Base-by-base conservation (phyloP, 2,329 filamentous ascomycete genomes). In the Alternaria longipes region DNA sequence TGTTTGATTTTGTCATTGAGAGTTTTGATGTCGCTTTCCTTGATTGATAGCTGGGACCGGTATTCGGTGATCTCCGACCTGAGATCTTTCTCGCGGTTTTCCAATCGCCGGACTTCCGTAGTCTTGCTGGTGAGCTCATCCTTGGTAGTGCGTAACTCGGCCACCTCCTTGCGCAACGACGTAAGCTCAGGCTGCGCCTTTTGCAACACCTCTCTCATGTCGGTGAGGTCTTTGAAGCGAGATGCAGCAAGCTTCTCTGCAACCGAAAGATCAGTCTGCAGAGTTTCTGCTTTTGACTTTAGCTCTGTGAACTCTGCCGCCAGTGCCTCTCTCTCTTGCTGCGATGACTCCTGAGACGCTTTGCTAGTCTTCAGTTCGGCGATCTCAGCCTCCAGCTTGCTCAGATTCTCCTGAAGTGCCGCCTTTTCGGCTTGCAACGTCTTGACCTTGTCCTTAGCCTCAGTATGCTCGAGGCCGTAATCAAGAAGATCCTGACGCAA, bases 121-220 rank as follows among this genome's bases (percentile, higher is more conserved):
- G 81, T 84, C 66, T 86, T 87, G 64, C 82, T 84, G 1, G 85
- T 83, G 2, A 97, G 84, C 63, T 96, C 92, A 47, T 94, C 90
- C 73, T 91, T 94, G 3, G 87, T 85, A 0, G 83, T 84, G 77
- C 93, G 94, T 34, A 98, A 83, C 41, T 89, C 86, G 0, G 87
- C 86, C 30, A 91, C 89, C 70, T 98, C 94, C 50, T 90, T 88
- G 8, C 92, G 88, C 20, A 98, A 84, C 45, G 83, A 89, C 75
- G 90, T 91, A 24, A 98, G 82, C 78, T 99, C 94, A 0, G 93
- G 91, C 73, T 97, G 94, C 0, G 91, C 87, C 76, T 95, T 96
- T 67, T 93, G 90, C 30, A 97, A 79, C 3, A 94, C 84, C 63
- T 94, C 91, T 20, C 90, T 87, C 46, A 97, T 82, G 28, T 97